A percentile compares a stretch with the other conserved stretches of the same genome.
Conservation (phyloP, 2,329 filamentous ascomycete species). For the Allantophomopsis lycopodina region DNA sequence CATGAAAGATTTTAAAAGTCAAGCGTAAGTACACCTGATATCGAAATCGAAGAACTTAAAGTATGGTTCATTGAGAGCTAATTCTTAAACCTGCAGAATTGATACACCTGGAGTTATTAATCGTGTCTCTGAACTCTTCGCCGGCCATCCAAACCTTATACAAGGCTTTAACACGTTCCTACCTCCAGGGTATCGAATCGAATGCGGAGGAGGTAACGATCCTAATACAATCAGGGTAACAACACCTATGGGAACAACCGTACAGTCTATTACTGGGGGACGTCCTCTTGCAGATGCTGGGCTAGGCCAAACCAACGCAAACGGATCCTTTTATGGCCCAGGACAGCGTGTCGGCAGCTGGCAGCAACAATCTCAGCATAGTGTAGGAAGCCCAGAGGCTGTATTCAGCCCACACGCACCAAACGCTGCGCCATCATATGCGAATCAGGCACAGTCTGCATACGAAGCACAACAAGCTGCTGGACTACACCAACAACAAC, state of each 20-base stretch:
- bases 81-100: conserved; percentile 38
- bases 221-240: conserved; percentile 94
- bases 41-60: no score
- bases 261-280: conserved; percentile 61
- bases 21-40: conserved; percentile 49
- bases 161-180: conserved; percentile 98
- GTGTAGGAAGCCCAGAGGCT: conserved; percentile 47
- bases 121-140: conserved; percentile 87
- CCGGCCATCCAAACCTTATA: conserved; percentile 87
- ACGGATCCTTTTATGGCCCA: conserved; percentile 24
- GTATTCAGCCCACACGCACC: conserved; percentile 45
- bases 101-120: conserved; percentile 97
- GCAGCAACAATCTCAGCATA: conserved; percentile 40
- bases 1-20: conserved; percentile 99
- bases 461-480: conserved; percentile 26
- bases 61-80: no score
- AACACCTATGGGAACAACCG: conserved; percentile 93
- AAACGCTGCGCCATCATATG: conserved; percentile 32
- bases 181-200: conserved; percentile 89
- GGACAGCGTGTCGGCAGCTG: conserved; percentile 28
- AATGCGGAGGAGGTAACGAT: conserved; percentile 87
- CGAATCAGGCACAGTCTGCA: conserved; percentile 21
- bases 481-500: conserved; percentile 44
- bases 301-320: conserved; percentile 9
- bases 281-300: conserved; percentile 25